Evolutionary conservation across 2,329 filamentous ascomycete genomes (phyloP).

Genomic region (Aspergillus versicolor): DNA sequence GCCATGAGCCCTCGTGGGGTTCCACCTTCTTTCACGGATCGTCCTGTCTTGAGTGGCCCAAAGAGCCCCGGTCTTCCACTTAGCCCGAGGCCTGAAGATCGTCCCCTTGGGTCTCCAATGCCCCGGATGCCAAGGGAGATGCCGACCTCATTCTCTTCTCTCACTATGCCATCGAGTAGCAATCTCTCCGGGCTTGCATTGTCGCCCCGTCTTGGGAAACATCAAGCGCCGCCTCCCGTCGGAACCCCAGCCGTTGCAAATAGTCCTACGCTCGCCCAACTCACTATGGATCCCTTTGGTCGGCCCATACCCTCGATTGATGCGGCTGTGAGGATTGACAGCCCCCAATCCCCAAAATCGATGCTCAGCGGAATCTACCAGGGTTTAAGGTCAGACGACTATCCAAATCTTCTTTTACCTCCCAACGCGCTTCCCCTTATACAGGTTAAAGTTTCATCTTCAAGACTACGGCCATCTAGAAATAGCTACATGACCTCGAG

Average conservation of each 20-base stretch:
- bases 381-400: conserved; percentile 80
- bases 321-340: conserved; percentile 35
- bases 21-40: conserved; percentile 33
- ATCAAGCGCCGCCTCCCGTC: conserved; percentile 70
- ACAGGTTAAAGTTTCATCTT: conserved; percentile 84
- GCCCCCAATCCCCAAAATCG: conserved; percentile 27
- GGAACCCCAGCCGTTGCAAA: background rate
- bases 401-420: conserved; percentile 78
- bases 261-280: conserved; percentile 30
- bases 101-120: conserved; percentile 59
- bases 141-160: conserved; percentile 54
- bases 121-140: conserved; percentile 56
- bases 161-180: conserved; percentile 66
- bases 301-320: conserved; percentile 38
- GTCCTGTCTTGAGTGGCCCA: conserved; percentile 46
- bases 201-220: conserved; percentile 71
- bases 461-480: conserved; percentile 87
- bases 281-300: conserved; percentile 15
- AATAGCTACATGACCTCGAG: conserved; percentile 79
- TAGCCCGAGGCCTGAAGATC: conserved; percentile 61
- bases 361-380: conserved; percentile 61
- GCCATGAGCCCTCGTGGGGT: conserved; percentile 29
- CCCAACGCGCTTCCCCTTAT: conserved; percentile 88
- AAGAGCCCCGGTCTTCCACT: conserved; percentile 64
- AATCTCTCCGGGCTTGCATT: conserved; percentile 56